phyloP scores from a whole-genome alignment of 208 protist species.

The Phytomonas sp. region DNA sequence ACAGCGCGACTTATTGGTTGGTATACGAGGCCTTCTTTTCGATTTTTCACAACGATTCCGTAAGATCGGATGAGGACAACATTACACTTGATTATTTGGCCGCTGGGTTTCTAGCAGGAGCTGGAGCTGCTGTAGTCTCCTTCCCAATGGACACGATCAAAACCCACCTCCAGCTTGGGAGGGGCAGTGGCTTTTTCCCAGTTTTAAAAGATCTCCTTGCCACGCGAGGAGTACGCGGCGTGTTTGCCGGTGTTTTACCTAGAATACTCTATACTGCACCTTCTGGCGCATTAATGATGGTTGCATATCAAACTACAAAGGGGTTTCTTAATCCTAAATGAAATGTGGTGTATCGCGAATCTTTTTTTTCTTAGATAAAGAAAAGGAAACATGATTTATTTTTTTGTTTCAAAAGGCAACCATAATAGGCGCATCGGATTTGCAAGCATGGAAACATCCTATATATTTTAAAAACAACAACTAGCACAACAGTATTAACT shows the following conservation, averaged over 20 bases:
- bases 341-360: conserved; percentile 4
- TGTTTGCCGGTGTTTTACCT: conserved; percentile 74
- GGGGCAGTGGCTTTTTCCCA: conserved; percentile 15
- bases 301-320: conserved; percentile 89
- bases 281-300: conserved; percentile 89
- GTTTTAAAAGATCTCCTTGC: conserved; percentile 26
- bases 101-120: conserved; percentile 79
- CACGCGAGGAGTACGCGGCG: conserved; percentile 31
- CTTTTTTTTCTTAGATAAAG: conserved; percentile 9
- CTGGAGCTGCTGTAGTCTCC: conserved; percentile 73
- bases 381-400: conserved; percentile 6
- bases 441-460: neutral
- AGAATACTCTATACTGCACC: conserved; percentile 85
- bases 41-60: conserved; percentile 18
- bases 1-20: conserved; percentile 88
- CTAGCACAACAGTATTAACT: neutral
- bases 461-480: neutral
- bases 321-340: conserved; percentile 1
- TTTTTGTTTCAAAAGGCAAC: conserved; percentile 7
- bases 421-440: neutral
- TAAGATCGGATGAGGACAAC: conserved; percentile 21
- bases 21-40: conserved; percentile 76
- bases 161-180: conserved; percentile 83
- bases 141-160: conserved; percentile 91
- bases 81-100: conserved; percentile 50